These are phyloP conservation scores for Thelephora aurantiotincta DNA, from an alignment of 768 basidiomycete species.

Conservation along the genomic window DNA sequence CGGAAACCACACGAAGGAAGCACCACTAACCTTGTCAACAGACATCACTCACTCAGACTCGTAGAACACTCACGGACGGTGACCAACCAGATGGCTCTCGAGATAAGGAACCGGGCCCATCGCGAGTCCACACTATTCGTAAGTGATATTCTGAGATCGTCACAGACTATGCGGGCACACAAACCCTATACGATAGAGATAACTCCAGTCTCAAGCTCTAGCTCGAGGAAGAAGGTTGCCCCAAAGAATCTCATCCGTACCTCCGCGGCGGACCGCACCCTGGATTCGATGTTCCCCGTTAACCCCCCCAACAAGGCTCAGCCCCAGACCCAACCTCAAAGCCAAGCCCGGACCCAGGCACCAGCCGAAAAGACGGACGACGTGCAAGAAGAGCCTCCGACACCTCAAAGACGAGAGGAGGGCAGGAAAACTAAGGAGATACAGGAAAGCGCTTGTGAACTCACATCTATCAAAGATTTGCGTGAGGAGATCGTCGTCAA, in stretches of 20 bases:
- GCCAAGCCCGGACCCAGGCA: not conserved
- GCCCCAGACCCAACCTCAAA: no score
- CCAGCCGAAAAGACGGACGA: not conserved
- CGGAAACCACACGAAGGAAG: no score
- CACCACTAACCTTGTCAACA: no score
- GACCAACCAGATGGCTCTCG: no score
- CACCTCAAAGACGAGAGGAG: not conserved
- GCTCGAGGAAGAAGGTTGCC: constrained; percentile 34
- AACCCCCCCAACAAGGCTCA: constrained; percentile 9
- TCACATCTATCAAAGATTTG: constrained; percentile 62
- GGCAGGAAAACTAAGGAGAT: constrained; percentile 32
- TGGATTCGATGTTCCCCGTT: constrained; percentile 89
- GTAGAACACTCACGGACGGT: no score
- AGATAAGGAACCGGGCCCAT: no score
- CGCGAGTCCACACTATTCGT: no score
- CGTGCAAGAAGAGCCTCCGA: not conserved
- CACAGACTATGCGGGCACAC: not conserved
- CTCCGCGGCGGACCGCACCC: constrained; percentile 72
- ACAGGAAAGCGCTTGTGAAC: constrained; percentile 58
- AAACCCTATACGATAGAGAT: no score
- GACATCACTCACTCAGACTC: no score
- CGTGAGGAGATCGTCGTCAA: constrained; percentile 42
- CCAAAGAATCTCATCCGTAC: constrained; percentile 91
- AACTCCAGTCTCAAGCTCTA: constrained; percentile 7
- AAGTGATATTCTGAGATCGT: not conserved